These are phyloP conservation scores for Nemania serpens DNA, from an alignment of 2,329 filamentous ascomycete genomes.

Conservation along the genomic window DNA sequence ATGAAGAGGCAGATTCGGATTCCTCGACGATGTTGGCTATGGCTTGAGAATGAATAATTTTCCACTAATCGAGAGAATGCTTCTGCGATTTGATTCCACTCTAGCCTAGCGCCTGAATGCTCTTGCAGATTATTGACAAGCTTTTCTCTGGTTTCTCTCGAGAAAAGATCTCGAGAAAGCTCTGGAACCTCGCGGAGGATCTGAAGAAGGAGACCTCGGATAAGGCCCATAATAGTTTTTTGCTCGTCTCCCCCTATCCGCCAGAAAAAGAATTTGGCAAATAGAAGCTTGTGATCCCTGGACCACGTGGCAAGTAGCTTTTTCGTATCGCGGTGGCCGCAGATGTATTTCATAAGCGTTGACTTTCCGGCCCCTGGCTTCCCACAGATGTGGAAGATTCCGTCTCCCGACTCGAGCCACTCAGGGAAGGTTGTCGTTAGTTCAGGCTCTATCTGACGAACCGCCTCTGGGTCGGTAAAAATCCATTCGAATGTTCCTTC, in stretches of 20 bases:
- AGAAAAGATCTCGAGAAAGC: background rate
- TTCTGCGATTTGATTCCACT: background rate
- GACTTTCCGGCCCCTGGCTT: conserved; percentile 13
- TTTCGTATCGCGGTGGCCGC: background rate
- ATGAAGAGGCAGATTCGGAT: conserved; percentile 13
- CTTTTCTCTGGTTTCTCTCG: background rate
- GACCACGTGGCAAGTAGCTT: background rate
- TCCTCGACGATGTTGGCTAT: background rate
- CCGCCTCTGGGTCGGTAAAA: background rate
- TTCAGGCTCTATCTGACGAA: background rate
- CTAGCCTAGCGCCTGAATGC: background rate
- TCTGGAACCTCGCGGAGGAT: background rate
- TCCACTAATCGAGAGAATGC: conserved; percentile 2
- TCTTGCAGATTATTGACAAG: background rate
- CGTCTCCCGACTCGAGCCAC: conserved; percentile 8
- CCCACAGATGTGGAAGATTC: conserved; percentile 10
- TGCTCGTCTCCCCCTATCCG: background rate
- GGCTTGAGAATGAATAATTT: background rate
- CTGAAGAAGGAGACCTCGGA: conserved; percentile 1
- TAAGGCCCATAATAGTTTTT: conserved; percentile 1
- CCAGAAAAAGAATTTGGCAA: conserved; percentile 12
- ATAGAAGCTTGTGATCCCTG: background rate
- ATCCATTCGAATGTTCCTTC: conserved; percentile 13
- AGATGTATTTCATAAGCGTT: conserved; percentile 12
- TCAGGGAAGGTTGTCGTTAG: conserved; percentile 1